Percentiles rank a stretch among this genome's conserved stretches.
phyloP scores from a whole-genome alignment of 1,284 basidiomycete species.

The Cutaneotrichosporon sp. region DNA sequence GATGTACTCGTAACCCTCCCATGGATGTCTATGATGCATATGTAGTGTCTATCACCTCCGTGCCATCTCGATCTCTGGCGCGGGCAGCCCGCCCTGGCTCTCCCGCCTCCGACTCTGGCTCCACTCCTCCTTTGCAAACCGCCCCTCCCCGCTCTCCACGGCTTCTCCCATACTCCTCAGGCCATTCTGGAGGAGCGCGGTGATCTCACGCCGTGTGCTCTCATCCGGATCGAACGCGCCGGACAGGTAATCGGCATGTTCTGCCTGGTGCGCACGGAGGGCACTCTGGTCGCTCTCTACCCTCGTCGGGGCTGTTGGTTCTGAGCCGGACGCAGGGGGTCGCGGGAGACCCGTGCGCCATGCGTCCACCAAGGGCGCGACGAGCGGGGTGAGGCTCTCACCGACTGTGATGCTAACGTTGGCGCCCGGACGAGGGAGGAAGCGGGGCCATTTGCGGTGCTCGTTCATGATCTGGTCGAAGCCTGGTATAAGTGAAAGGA shows the following conservation, averaged over 20 bases:
- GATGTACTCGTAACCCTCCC: constrained; percentile 58
- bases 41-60: not conserved
- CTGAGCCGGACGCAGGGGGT: not conserved
- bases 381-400: constrained; percentile 38
- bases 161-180: constrained; percentile 39
- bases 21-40: not conserved
- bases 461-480: constrained; percentile 90
- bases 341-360: constrained; percentile 28
- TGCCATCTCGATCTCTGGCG: not conserved
- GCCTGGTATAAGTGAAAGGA: constrained; percentile 54
- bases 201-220: constrained; percentile 76
- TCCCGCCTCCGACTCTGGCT: constrained; percentile 25
- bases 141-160: constrained; percentile 49
- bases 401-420: constrained; percentile 49
- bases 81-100: not conserved
- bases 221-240: constrained; percentile 7
- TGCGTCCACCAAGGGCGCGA: constrained; percentile 43
- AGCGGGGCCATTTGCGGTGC: constrained; percentile 57
- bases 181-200: constrained; percentile 70
- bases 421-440: constrained; percentile 45
- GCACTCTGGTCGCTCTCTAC: not conserved
- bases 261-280: not conserved
- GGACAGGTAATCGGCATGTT: not conserved
- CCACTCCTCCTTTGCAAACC: constrained; percentile 45
- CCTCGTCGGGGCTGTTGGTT: not conserved